Evolutionary conservation across 164 flowering plant species (phyloP).

Genomic region (Houttuynia cordata): DNA sequence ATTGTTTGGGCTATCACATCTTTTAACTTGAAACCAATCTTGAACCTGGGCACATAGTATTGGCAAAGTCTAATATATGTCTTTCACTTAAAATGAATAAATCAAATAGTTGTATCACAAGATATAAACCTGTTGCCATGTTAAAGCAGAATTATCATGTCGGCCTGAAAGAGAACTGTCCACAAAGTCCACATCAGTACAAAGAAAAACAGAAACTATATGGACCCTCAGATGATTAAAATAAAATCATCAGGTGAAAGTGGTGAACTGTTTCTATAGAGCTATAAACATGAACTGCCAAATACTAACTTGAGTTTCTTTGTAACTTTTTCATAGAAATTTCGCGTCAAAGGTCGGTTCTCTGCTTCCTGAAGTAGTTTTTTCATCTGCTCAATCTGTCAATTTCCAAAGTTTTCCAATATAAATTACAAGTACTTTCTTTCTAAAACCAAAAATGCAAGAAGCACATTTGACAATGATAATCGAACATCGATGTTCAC

Average conservation of each 20-base stretch:
- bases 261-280: neutral
- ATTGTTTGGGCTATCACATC: neutral
- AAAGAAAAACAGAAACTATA: neutral
- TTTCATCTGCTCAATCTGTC: conserved; percentile 1
- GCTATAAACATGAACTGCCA: neutral
- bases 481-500: neutral
- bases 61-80: neutral
- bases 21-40: neutral
- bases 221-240: neutral
- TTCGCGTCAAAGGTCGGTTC: neutral
- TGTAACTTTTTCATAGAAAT: neutral
- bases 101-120: neutral
- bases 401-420: too few relatives aligned
- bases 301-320: neutral
- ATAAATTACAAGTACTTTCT: too few relatives aligned
- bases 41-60: neutral
- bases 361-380: neutral
- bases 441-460: neutral
- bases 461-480: neutral
- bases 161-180: neutral
- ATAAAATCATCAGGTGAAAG: neutral
- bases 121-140: neutral
- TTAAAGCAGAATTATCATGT: neutral
- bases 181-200: neutral
- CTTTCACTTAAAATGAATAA: neutral